These are phyloP conservation scores for Neonectria sp. DNA, from an alignment of 2,329 filamentous ascomycete genomes.

Conservation along the genomic window DNA sequence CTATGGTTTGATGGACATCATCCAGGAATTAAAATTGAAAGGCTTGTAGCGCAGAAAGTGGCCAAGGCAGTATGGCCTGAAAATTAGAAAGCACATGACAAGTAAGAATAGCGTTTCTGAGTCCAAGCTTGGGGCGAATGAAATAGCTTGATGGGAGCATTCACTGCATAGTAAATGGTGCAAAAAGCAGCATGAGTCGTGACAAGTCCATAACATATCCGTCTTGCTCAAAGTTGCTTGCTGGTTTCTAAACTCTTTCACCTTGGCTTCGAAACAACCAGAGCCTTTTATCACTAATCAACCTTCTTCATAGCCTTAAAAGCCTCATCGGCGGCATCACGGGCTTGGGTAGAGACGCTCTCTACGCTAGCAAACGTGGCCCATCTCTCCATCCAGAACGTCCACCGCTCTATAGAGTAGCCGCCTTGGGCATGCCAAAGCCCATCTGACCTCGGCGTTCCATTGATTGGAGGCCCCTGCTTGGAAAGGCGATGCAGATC, in stretches of 20 bases:
- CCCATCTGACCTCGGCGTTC: neutral
- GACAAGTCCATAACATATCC: too few relatives aligned
- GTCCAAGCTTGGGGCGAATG: neutral
- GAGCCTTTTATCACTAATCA: neutral
- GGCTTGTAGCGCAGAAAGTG: neutral
- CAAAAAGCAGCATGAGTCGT: too few relatives aligned
- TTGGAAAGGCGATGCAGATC: constrained; percentile 19
- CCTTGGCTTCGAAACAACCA: neutral
- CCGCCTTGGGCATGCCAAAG: constrained; percentile 8
- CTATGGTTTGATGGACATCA: constrained; percentile 7
- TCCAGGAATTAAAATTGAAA: neutral
- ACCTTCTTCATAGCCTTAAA: constrained; percentile 19
- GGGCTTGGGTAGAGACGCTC: neutral
- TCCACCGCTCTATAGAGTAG: constrained; percentile 5
- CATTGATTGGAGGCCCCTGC: neutral
- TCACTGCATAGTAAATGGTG: too few relatives aligned
- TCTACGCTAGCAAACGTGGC: neutral
- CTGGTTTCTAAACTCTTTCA: neutral
- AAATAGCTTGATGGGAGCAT: neutral
- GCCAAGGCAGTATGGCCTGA: neutral
- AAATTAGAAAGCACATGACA: neutral
- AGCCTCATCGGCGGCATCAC: constrained; percentile 4
- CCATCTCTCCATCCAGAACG: constrained; percentile 29
- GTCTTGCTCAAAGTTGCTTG: too few relatives aligned
- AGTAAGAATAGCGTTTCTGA: neutral